phyloP scores from a whole-genome alignment of 2,329 filamentous ascomycete species.

The Apiospora aurea region DNA sequence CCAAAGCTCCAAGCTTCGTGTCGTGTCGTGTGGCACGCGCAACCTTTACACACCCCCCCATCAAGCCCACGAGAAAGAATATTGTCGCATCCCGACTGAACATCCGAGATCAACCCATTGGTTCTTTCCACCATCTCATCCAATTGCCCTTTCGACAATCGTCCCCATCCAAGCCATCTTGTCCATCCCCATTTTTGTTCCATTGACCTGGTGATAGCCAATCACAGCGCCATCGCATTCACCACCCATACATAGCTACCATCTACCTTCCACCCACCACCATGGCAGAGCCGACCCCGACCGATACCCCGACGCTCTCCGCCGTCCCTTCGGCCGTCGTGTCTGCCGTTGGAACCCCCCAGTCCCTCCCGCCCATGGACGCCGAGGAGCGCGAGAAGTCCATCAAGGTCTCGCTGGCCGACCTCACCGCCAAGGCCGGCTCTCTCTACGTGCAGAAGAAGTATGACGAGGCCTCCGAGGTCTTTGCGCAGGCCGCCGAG shows the following conservation, averaged over 20 bases:
- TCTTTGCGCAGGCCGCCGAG: constrained; percentile 88
- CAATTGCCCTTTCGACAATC: neutral
- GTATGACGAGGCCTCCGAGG: constrained; percentile 83
- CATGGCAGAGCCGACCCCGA: constrained; percentile 42
- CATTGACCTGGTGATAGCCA: constrained; percentile 11
- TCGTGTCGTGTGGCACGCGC: neutral
- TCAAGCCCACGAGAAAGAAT: neutral
- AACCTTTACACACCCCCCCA: neutral
- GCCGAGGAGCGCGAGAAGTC: constrained; percentile 55
- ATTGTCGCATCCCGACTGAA: constrained; percentile 4
- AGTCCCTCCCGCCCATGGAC: constrained; percentile 44
- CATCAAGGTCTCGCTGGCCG: constrained; percentile 71
- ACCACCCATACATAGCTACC: constrained; percentile 3
- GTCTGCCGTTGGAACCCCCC: constrained; percentile 39
- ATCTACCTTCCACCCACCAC: neutral
- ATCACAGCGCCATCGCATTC: constrained; percentile 21
- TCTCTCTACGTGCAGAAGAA: constrained; percentile 90
- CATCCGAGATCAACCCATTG: constrained; percentile 19
- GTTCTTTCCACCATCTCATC: neutral
- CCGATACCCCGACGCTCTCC: constrained; percentile 40
- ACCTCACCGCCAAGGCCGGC: constrained; percentile 81
- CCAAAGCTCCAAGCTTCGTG: neutral
- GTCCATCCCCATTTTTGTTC: constrained; percentile 18
- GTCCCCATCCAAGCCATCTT: neutral
- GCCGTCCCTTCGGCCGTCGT: constrained; percentile 39